Percentiles rank a stretch among this genome's conserved stretches.
Conservation (phyloP, 345 rosid genomes). For the Boechera retrofracta region DNA sequence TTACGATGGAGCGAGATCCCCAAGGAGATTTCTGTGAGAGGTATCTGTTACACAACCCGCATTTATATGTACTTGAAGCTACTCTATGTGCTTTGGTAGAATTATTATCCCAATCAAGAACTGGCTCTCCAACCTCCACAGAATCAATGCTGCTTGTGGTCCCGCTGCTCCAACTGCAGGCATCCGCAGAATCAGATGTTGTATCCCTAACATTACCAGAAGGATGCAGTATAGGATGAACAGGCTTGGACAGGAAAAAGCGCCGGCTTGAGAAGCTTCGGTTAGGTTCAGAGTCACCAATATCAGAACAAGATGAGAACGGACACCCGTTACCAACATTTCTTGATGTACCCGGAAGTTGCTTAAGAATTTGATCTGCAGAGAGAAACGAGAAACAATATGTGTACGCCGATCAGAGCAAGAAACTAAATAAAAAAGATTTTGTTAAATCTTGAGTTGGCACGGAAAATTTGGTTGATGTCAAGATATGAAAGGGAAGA, state of each 20-base stretch:
- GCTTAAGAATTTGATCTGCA: constrained; percentile 49
- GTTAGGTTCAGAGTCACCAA: constrained; percentile 61
- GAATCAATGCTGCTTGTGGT: constrained; percentile 56
- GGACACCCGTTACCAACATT: constrained; percentile 52
- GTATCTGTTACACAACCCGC: constrained; percentile 73
- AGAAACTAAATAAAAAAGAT: background rate
- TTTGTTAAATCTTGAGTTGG: background rate
- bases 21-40: constrained; percentile 83
- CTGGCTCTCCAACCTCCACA: constrained; percentile 61
- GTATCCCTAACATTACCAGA: constrained; percentile 60
- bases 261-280: constrained; percentile 61
- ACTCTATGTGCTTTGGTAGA: constrained; percentile 63
- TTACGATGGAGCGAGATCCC: constrained; percentile 74
- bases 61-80: constrained; percentile 62
- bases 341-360: constrained; percentile 49
- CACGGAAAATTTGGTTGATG: too few relatives aligned
- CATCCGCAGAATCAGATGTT: constrained; percentile 63
- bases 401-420: constrained; percentile 10
- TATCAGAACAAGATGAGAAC: constrained; percentile 49
- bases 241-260: constrained; percentile 64
- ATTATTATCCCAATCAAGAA: constrained; percentile 72
- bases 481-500: background rate
- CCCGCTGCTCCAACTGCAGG: constrained; percentile 58
- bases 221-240: constrained; percentile 70
- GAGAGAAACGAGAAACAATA: constrained; percentile 24